phyloP scores from a whole-genome alignment of 2,329 filamentous ascomycete genomes.

The Albophoma yamanashiensis region DNA sequence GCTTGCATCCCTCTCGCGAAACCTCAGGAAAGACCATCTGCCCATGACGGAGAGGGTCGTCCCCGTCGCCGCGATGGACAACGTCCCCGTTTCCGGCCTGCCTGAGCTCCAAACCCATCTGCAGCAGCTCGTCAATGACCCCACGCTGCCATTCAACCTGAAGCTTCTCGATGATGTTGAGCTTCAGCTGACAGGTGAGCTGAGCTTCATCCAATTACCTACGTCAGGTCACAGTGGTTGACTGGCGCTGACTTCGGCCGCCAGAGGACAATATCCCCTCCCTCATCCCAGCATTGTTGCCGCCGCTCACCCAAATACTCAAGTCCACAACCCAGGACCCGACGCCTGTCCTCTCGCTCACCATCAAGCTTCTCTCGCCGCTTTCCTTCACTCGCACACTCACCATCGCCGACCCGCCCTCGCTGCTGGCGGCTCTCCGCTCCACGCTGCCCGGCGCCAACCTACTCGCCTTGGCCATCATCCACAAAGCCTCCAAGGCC shows the following conservation, averaged over 20 bases:
- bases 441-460: slow-evolving; percentile 46
- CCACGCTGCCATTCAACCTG: slow-evolving; percentile 28
- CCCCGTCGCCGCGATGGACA: slow-evolving; percentile 26
- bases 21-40: not conserved
- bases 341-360: slow-evolving; percentile 36
- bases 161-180: slow-evolving; percentile 49
- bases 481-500: slow-evolving; percentile 41
- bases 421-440: slow-evolving; percentile 39
- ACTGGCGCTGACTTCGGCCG: not conserved
- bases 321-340: slow-evolving; percentile 40
- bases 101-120: slow-evolving; percentile 45
- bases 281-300: slow-evolving; percentile 41
- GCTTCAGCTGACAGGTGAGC: slow-evolving; percentile 43
- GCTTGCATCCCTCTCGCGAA: not conserved
- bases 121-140: slow-evolving; percentile 33
- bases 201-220: not conserved
- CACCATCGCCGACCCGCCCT: slow-evolving; percentile 37
- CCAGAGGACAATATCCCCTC: slow-evolving; percentile 40
- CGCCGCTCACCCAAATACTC: slow-evolving; percentile 41
- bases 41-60: slow-evolving; percentile 21
- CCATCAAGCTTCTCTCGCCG: slow-evolving; percentile 44
- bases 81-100: slow-evolving; percentile 38
- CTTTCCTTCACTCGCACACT: slow-evolving; percentile 41
- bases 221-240: not conserved
- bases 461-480: slow-evolving; percentile 43